Base-by-base conservation (phyloP, 1,284 basidiomycete species). In the Microbotryum violaceum region DNA sequence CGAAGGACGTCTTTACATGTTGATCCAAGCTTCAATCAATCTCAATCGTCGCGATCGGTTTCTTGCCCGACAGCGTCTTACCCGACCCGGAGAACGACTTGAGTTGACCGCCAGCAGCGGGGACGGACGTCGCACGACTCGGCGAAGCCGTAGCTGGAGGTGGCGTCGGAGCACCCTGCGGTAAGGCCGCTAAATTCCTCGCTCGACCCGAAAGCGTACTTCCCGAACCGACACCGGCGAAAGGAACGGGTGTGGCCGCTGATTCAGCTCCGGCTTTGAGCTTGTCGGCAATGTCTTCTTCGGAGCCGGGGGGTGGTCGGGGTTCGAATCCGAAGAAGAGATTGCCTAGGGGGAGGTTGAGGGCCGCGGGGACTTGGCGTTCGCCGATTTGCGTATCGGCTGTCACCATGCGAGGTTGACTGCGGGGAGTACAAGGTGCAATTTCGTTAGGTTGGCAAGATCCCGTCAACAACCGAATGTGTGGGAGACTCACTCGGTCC, bases 341-440 rank as follows among this genome's bases (percentile, higher is more conserved):
- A 70, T 93, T 88, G 23, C 96, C 96, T 66, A 88, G 87, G 0
- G 94, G 92, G 33, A 99, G 79, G 69, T 89, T 87, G 53, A 99
- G 80, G 1, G 91, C 86, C 0, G 91, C 91, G 1, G 96, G 93
- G 6, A 89, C 90, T 74, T 88, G 87, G 57, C 80, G 81, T 46
- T 88, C 87, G 7, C 82, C 80, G 37, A 71, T 90, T 85, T 73
- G 77, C 27, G 84, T 85, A 58, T 86, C 86, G 60, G 88, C 90
- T 0, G 91, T 91, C 56, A 97, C 83, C 53, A 97, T 84, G 37
- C 83, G 84, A 23, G 86, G 86, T 74, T 89, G 84, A 70, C 93
- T 97, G 67, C 3, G 16, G 16, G 2, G 57, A 5, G 54, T 27
- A 6, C 27, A 27, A 27, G 27, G 27, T 27, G 27, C 27, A 6